phyloP scores from a whole-genome alignment of 2,329 filamentous ascomycete genomes.

The Pestalotiopsis sp. region DNA sequence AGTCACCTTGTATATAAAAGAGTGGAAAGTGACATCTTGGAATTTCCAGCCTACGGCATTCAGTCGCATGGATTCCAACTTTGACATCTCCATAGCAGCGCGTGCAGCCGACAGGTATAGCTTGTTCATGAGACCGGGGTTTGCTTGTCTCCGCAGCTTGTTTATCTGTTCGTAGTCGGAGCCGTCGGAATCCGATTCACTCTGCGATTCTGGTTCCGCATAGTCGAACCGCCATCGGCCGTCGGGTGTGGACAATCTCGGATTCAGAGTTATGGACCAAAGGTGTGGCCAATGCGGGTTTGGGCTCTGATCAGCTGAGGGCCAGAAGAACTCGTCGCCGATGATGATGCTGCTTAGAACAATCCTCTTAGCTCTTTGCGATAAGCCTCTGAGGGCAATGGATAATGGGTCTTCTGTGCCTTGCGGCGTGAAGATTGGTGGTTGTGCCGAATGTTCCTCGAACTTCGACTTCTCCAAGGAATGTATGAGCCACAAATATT shows the following conservation, averaged over 20 bases:
- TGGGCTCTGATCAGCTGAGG: background rate
- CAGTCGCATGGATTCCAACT: background rate
- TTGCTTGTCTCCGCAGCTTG: background rate
- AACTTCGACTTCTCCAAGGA: background rate
- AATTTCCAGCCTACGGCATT: background rate
- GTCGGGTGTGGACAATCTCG: background rate
- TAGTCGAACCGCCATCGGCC: background rate
- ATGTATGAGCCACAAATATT: background rate
- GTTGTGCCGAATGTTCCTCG: background rate
- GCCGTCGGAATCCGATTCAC: background rate
- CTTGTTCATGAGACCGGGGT: background rate
- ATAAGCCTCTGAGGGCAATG: background rate
- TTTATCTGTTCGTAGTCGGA: background rate
- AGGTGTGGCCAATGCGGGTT: background rate
- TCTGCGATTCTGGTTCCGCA: background rate
- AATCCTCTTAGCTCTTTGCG: background rate
- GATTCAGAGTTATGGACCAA: background rate
- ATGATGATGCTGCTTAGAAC: background rate
- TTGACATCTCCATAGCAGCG: background rate
- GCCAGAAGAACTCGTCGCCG: background rate
- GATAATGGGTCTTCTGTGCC: background rate
- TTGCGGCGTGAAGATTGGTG: background rate
- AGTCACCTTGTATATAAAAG: background rate
- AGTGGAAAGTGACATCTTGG: background rate
- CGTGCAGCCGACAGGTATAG: background rate